These are phyloP conservation scores for Saturnispora besseyi DNA, from an alignment of 805 yeast species.

Conservation along the genomic window DNA sequence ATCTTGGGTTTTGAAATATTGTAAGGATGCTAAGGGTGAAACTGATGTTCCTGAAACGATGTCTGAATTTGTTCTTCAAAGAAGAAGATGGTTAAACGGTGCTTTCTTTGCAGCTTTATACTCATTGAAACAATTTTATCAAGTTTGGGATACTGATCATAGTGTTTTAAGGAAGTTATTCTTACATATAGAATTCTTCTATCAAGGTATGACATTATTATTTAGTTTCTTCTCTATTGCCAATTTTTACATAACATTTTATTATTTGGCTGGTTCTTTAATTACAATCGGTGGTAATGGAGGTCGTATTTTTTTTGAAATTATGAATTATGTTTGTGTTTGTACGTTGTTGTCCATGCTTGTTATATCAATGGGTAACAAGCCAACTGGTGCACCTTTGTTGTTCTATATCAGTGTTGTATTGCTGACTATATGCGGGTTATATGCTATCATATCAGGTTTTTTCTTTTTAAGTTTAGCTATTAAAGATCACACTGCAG, in stretches of 20 bases:
- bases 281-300: slow-evolving; percentile 51
- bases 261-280: slow-evolving; percentile 85
- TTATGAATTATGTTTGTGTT: slow-evolving; percentile 77
- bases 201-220: slow-evolving; percentile 69
- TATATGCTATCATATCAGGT: slow-evolving; percentile 76
- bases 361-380: slow-evolving; percentile 89
- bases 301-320: slow-evolving; percentile 77
- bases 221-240: slow-evolving; percentile 91
- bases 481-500: slow-evolving; percentile 30
- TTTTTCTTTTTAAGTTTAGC: slow-evolving; percentile 65
- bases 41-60: slow-evolving; percentile 94
- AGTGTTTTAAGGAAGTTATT: slow-evolving; percentile 69
- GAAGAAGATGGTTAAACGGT: slow-evolving; percentile 98
- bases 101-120: slow-evolving; percentile 94
- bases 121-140: slow-evolving; percentile 75
- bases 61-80: slow-evolving; percentile 90
- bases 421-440: slow-evolving; percentile 66
- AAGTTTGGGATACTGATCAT: slow-evolving; percentile 86
- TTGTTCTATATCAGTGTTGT: slow-evolving; percentile 67
- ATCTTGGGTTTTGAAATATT: slow-evolving; percentile 86
- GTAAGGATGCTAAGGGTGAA: slow-evolving; percentile 87
- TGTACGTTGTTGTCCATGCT: slow-evolving; percentile 82
- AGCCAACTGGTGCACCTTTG: slow-evolving; percentile 92
- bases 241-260: slow-evolving; percentile 86
- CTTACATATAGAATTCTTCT: slow-evolving; percentile 79